Percentiles rank a stretch among this genome's conserved stretches.
Evolutionary conservation across 2,329 filamentous ascomycete genomes (phyloP).

Genomic region (Epichloe typhina): DNA sequence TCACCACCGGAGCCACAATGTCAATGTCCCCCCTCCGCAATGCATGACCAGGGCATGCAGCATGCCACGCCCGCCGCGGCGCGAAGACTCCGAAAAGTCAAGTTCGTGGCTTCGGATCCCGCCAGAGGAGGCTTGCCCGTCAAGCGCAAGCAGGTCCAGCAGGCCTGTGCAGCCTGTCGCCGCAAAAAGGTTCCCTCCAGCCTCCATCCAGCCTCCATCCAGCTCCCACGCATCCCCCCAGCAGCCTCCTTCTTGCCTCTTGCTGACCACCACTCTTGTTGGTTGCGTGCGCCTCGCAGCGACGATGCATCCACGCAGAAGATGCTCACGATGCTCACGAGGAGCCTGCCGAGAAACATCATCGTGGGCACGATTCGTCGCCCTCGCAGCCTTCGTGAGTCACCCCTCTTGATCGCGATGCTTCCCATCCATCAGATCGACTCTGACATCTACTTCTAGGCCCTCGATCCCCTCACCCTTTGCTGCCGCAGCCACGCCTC

Average conservation of each 20-base stretch:
- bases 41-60: not conserved
- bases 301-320: slow-evolving; percentile 31
- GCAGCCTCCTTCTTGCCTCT: not conserved
- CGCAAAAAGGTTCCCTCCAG: slow-evolving; percentile 33
- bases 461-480: not conserved
- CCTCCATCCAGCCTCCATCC: slow-evolving; percentile 23
- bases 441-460: not conserved
- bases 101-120: slow-evolving; percentile 43
- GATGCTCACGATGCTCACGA: slow-evolving; percentile 18
- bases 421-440: not conserved
- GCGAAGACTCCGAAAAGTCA: slow-evolving; percentile 31
- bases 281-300: slow-evolving; percentile 15
- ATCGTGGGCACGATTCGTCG: slow-evolving; percentile 13
- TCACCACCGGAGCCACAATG: not conserved
- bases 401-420: not conserved
- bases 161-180: slow-evolving; percentile 42
- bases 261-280: slow-evolving; percentile 3
- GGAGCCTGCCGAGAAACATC: slow-evolving; percentile 15
- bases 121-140: slow-evolving; percentile 36
- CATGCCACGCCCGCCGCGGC: slow-evolving; percentile 7
- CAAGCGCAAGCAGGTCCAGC: slow-evolving; percentile 46
- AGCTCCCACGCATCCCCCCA: not conserved
- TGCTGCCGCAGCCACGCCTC: slow-evolving; percentile 1
- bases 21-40: not conserved
- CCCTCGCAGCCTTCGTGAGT: slow-evolving; percentile 20